phyloP scores from a whole-genome alignment of 176 grass and related monocot species.

The Dactylis glomerata region DNA sequence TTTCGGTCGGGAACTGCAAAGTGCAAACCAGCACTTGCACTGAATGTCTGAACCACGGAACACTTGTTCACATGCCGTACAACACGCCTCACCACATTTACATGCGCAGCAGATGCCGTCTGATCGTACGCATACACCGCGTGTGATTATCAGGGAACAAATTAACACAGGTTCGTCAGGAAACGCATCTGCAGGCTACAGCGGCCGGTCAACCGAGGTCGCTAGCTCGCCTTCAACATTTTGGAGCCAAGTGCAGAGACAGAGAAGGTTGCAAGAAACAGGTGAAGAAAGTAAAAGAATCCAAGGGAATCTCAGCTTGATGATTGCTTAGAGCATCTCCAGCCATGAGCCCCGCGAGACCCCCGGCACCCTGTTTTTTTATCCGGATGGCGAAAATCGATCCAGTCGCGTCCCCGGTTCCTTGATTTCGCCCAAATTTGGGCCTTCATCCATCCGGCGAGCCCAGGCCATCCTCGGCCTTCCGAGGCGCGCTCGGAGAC shows the following conservation, averaged over 20 bases:
- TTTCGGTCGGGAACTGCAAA: not conserved
- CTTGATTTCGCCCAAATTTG: too few species aligned
- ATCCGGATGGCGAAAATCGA: too few species aligned
- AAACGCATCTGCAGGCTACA: not conserved
- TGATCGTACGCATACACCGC: not conserved
- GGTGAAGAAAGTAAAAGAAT: not conserved
- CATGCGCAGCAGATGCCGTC: not conserved
- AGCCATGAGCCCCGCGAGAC: too few species aligned
- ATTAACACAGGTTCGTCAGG: not conserved
- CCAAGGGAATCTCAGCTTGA: conserved; percentile 31
- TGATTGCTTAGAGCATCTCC: too few species aligned
- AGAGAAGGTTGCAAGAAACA: not conserved
- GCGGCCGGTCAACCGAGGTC: not conserved
- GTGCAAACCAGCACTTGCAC: not conserved
- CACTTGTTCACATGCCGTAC: not conserved
- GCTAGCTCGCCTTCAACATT: conserved; percentile 24
- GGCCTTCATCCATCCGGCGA: too few species aligned
- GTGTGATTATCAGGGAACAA: not conserved
- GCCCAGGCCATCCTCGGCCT: too few species aligned
- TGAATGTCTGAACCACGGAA: not conserved
- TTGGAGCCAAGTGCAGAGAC: conserved; percentile 23
- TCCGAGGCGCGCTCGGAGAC: too few species aligned
- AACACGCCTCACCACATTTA: not conserved
- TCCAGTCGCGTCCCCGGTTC: too few species aligned
- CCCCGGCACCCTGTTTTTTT: too few species aligned